Base-by-base conservation (phyloP, 768 basidiomycete species). In the Suillus weaverae region DNA sequence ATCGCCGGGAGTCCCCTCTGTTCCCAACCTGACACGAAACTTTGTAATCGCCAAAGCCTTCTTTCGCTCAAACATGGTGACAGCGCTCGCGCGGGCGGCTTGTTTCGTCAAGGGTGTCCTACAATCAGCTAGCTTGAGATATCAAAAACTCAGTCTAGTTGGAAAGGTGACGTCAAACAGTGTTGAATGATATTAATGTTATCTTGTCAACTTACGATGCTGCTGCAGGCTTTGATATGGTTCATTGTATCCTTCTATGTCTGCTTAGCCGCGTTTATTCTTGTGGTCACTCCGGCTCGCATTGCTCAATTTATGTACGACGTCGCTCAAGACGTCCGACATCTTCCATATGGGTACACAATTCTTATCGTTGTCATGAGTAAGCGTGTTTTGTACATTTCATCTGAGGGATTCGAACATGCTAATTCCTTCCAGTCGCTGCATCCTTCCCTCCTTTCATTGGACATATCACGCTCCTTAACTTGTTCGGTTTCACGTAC, bases 401-500 rank as follows among this genome's bases (percentile, higher is more conserved):
- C 88, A 85, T 22, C 89, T 85, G 18, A 72, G 87, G 18, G 22
- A 41, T 64, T 60, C 14, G 16, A 64, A 38, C 46, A 60, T 62
- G 14, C 57, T 69, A 14, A 73, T 60, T 50, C 10, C 35, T 43
- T 60, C 22, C 32, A 76, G 76, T 76, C 50, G 54, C 69, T 65
- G 66, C 64, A 63, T 76, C 74, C 65, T 77, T 77, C 48, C 74
- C 76, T 44, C 74, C 74, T 32, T 76, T 75, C 64, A 71, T 75
- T 56, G 74, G 76, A 38, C 70, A 76, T 62, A 57, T 74, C 10
- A 70, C 66, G 4, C 64, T 78, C 48, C 70, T 86, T 35, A 87
- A 89, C 14, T 73, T 95, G 9, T 89, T 87, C 69, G 94, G 94
- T 2, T 95, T 94, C 75, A 89, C 91, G 2, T 95, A 91, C 70